Evolutionary conservation across 805 yeast species (phyloP), one percentile per base, ranked within the genome.

Genomic region (Yarrowia osloensis): DNA sequence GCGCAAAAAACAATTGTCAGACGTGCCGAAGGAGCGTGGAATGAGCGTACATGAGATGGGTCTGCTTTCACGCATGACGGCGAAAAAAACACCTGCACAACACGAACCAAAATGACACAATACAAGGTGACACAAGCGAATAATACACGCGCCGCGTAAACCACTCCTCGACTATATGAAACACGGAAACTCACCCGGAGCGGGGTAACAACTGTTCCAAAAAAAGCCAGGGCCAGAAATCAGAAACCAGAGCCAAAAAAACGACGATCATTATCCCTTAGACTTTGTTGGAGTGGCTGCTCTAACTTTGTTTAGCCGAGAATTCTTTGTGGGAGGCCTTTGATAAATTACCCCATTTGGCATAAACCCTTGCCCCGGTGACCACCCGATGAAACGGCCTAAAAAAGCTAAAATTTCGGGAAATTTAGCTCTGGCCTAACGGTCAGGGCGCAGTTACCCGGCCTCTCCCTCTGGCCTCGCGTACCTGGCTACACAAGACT

Each of bases 391-490:
- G 21, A 24, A 40, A 12, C 8, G 39, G 22, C 21, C 37, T 17
- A 40, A 40, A 8, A 40, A 57, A 57, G 26, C 13, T 21, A 9
- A 57, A 28, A 37, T n/a, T 1, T 12, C 8, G 61, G 61, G 37
- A 19, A 39, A 28, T 22, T 44, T 21, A 19, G n/a, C 40, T 19
- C 13, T 61, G 66, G 66, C 54, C 44, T 61, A 61, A 22, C 54
- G 39, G 66, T 35, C 54, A 44, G 12, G 15, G 31, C 8, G 17
- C 33, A 19, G 54, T 61, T 61, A 61, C 66, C 66, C 66, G 17
- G 66, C 66, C 66, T 61, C 66, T 61, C 66, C 44, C 42, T 44
- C 54, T 44, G 66, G 66, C 66, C 66, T 61, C 67, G 67, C 67
- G 47, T 63, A 63, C 67, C 67, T 40, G 57, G 59, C 57, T 63